Evolutionary conservation across 306 rosid genomes (phyloP).

Genomic region (Prunus mume): DNA sequence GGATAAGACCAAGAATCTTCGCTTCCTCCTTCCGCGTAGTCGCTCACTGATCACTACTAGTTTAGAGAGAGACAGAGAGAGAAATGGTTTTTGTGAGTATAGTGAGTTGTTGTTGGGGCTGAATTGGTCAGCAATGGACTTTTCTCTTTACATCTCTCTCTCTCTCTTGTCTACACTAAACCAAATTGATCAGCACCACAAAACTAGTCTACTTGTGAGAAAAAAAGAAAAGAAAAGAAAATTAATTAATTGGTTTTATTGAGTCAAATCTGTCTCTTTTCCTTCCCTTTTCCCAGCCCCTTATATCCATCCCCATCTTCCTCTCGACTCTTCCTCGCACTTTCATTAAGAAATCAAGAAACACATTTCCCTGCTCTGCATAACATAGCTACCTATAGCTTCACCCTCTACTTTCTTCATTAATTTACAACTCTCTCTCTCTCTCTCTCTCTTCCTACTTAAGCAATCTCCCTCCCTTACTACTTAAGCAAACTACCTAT

Average conservation of each 20-base stretch:
- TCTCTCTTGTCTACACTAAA: neutral
- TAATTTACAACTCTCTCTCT: constrained; percentile 10
- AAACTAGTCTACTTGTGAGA: constrained; percentile 18
- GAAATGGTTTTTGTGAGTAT: neutral
- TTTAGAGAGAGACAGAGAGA: neutral
- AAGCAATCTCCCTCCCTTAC: neutral
- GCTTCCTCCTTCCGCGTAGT: constrained; percentile 45
- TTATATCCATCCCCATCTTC: constrained; percentile 35
- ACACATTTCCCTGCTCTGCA: constrained; percentile 14
- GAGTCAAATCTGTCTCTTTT: constrained; percentile 38
- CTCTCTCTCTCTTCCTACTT: constrained; percentile 5
- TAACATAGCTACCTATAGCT: neutral
- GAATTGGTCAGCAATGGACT: constrained; percentile 41
- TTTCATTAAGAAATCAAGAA: constrained; percentile 20
- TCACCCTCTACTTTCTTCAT: constrained; percentile 36
- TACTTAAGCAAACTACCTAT: neutral
- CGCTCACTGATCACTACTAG: constrained; percentile 15
- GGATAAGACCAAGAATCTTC: constrained; percentile 45
- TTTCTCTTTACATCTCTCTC: neutral
- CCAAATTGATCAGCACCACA: neutral
- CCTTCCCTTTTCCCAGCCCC: constrained; percentile 37
- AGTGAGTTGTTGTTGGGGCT: neutral
- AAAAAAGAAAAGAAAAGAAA: neutral
- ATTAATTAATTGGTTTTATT: neutral
- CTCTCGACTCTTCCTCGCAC: constrained; percentile 47